Evolutionary conservation across 1,284 basidiomycete species (phyloP).

Genomic region (Ganoderma sinense): DNA sequence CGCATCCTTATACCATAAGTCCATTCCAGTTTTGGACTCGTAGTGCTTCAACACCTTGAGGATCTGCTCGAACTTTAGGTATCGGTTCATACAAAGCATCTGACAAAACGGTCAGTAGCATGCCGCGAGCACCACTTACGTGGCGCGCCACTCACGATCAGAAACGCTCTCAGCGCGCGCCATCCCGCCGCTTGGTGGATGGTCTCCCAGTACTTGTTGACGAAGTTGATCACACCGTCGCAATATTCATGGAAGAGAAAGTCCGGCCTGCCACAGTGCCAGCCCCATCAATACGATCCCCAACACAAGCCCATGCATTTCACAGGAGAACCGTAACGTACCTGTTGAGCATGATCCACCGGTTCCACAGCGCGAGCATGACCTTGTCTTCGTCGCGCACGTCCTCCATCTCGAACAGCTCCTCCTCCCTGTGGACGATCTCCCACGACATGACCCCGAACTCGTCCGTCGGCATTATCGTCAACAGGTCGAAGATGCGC

Average conservation of each 20-base stretch:
- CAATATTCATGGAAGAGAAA: constrained; percentile 63
- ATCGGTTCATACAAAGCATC: constrained; percentile 34
- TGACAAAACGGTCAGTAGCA: constrained; percentile 2
- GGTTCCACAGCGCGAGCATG: constrained; percentile 75
- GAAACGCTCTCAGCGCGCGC: constrained; percentile 65
- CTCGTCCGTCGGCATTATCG: constrained; percentile 59
- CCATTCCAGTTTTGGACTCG: constrained; percentile 37
- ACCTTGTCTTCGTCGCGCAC: constrained; percentile 77
- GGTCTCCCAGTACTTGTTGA: constrained; percentile 66
- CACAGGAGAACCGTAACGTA: constrained; percentile 37
- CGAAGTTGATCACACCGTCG: constrained; percentile 58
- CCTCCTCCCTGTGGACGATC: constrained; percentile 73
- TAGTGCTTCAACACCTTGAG: constrained; percentile 31
- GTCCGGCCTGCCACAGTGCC: constrained; percentile 42
- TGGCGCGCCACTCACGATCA: constrained; percentile 53
- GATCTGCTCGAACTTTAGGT: constrained; percentile 30
- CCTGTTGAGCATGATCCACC: constrained; percentile 76
- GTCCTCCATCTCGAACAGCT: constrained; percentile 72
- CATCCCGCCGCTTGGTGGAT: constrained; percentile 75
- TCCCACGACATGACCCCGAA: constrained; percentile 74
- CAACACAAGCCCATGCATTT: not conserved
- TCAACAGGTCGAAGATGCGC: constrained; percentile 68
- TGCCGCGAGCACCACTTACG: not conserved
- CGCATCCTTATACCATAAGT: constrained; percentile 35
- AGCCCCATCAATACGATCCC: not conserved